These are phyloP conservation scores for Talaromyces proteolyticus DNA, from an alignment of 495 filamentous ascomycete species.

Conservation along the genomic window DNA sequence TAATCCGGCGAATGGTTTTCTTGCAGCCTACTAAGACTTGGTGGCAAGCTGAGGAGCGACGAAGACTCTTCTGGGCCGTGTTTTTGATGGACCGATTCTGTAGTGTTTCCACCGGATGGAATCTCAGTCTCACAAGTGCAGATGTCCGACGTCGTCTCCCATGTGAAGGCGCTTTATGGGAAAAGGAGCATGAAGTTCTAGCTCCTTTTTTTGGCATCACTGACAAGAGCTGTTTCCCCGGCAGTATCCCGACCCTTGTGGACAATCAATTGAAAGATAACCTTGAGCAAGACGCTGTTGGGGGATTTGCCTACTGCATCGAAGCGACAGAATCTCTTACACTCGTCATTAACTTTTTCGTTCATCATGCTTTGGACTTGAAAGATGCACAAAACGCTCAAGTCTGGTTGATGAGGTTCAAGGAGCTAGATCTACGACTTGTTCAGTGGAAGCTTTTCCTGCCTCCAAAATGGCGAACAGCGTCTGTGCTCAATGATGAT, in stretches of 20 bases:
- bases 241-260: too few relatives aligned
- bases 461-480: conserved; percentile 14
- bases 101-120: conserved; percentile 20
- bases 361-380: conserved; percentile 11
- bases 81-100: conserved; percentile 24
- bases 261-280: background rate
- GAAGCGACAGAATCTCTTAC: conserved; percentile 16
- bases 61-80: conserved; percentile 20
- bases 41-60: conserved; percentile 18
- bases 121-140: conserved; percentile 17
- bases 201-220: conserved; percentile 19
- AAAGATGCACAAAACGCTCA: conserved; percentile 8
- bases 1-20: conserved; percentile 28
- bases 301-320: conserved; percentile 13
- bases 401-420: conserved; percentile 14
- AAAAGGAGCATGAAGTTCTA: conserved; percentile 10
- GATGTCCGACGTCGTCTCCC: conserved; percentile 35
- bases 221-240: conserved; percentile 1
- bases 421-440: conserved; percentile 13
- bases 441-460: conserved; percentile 13
- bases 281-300: conserved; percentile 11
- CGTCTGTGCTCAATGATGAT: conserved; percentile 3
- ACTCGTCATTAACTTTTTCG: conserved; percentile 14
- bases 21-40: conserved; percentile 16
- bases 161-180: conserved; percentile 21